Evolutionary conservation across 768 basidiomycete species (phyloP).

Genomic region (Amanita exitialis): DNA sequence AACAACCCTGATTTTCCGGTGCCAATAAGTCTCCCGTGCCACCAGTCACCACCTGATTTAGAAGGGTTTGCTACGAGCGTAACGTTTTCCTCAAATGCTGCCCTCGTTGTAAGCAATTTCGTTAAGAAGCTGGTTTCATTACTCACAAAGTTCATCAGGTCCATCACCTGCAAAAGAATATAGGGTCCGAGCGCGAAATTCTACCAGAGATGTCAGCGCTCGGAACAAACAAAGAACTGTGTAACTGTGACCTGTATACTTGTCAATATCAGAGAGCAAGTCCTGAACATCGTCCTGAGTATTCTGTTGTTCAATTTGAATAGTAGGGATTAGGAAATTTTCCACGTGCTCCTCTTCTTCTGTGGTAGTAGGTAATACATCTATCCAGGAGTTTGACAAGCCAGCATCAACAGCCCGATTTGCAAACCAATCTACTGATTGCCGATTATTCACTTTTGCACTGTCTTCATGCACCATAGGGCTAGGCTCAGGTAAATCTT

Average conservation of each 20-base stretch:
- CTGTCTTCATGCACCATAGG: slow-evolving; percentile 15
- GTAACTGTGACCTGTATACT: slow-evolving; percentile 37
- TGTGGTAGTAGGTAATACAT: slow-evolving; percentile 37
- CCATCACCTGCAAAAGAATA: slow-evolving; percentile 84
- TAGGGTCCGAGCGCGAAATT: slow-evolving; percentile 66
- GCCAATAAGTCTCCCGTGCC: slow-evolving; percentile 68
- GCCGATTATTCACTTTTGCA: slow-evolving; percentile 39
- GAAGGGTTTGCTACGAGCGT: slow-evolving; percentile 78
- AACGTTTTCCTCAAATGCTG: slow-evolving; percentile 75
- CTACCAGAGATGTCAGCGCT: slow-evolving; percentile 27
- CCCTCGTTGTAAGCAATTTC: slow-evolving; percentile 1
- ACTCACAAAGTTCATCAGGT: slow-evolving; percentile 78
- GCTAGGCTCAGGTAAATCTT: slow-evolving; percentile 19
- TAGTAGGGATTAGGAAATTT: slow-evolving; percentile 36
- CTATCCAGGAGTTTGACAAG: slow-evolving; percentile 15
- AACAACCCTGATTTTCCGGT: slow-evolving; percentile 75
- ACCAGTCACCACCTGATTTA: slow-evolving; percentile 84
- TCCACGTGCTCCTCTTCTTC: slow-evolving; percentile 57
- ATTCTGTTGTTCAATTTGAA: slow-evolving; percentile 36
- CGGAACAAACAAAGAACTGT: background rate
- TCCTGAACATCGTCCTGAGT: slow-evolving; percentile 31
- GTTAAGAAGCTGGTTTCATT: background rate
- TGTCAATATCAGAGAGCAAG: slow-evolving; percentile 66
- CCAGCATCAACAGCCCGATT: slow-evolving; percentile 72
- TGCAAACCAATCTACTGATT: slow-evolving; percentile 89